Evolutionary conservation across 192 early-diverging fungal species (phyloP), one percentile per base, ranked within the genome.

Genomic region (Podochytrium sp.): DNA sequence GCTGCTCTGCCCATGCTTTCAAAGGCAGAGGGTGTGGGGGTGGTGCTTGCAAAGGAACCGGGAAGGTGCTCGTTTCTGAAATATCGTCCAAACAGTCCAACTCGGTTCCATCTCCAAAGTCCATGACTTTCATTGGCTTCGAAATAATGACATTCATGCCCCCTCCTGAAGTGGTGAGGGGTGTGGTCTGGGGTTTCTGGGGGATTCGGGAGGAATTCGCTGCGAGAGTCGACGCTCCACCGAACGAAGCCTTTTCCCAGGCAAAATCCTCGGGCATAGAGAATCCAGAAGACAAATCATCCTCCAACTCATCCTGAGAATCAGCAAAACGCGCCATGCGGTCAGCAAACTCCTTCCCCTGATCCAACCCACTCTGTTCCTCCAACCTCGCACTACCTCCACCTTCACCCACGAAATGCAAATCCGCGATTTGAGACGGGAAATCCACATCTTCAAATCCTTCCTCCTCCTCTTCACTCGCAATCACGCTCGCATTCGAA

Each of bases 381-480:
- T n/a, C 64, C 35, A 27, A 43, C n/a, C 38, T 43, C 18, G 18
- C 6, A 25, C 20, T 27, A 12, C n/a, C 40, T 25, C 61, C 50
- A 30, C 30, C 25, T 7, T 20, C 23, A 7, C 53, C 51, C 12
- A 39, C 58, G 57, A 67, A 49, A 20, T 34, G 35, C 14, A 59
- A 37, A 32, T 67, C 43, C 29, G 10, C 74, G 10, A 34, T 23
- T 12, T 37, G 59, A n/a, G 37, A 51, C 4, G 78, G 81, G 50
- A 83, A 79, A n/a, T 75, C 73, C 25, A 84, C 63, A 52, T 84
- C 83, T 27, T 76, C 83, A 60, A 76, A 84, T 18, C 50, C 73
- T 35, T 84, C 83, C 3, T 81, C 79, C 25, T 81, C 82, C n/a
- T 73, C 80, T 33, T 84, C 83, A 12, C 77, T 79, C 20, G 82